These are phyloP conservation scores for Amanita rubescens DNA, from an alignment of 768 basidiomycete species.

Conservation along the genomic window DNA sequence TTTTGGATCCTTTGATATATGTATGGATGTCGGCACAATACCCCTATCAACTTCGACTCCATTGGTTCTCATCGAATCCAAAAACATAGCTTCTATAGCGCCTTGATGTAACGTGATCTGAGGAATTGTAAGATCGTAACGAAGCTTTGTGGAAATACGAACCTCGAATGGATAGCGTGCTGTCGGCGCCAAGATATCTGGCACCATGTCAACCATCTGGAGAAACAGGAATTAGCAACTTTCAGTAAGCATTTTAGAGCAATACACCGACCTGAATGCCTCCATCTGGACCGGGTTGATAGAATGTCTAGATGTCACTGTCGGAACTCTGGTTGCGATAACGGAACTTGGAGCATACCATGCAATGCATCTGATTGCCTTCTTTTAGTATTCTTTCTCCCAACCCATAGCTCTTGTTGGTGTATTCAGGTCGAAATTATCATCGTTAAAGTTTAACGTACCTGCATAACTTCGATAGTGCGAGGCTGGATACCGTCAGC, in stretches of 20 bases:
- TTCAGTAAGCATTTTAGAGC: neutral
- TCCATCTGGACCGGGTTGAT: constrained; percentile 54
- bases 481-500: constrained; percentile 56
- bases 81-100: constrained; percentile 50
- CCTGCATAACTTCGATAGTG: constrained; percentile 49
- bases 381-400: constrained; percentile 50
- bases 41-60: constrained; percentile 47
- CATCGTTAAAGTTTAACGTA: constrained; percentile 9
- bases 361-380: constrained; percentile 63
- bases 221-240: neutral
- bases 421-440: neutral
- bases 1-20: constrained; percentile 33
- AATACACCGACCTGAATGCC: constrained; percentile 47
- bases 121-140: no score
- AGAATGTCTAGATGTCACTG: constrained; percentile 49
- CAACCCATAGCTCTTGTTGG: constrained; percentile 64
- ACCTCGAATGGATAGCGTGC: constrained; percentile 75
- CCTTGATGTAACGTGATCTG: constrained; percentile 60
- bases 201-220: constrained; percentile 55
- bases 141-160: neutral
- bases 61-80: constrained; percentile 42
- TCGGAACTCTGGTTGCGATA: neutral
- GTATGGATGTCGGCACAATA: constrained; percentile 39
- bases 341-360: constrained; percentile 33
- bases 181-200: constrained; percentile 53